These are phyloP conservation scores for Beauveria varroae DNA, from an alignment of 2,329 filamentous ascomycete genomes.

Conservation along the genomic window DNA sequence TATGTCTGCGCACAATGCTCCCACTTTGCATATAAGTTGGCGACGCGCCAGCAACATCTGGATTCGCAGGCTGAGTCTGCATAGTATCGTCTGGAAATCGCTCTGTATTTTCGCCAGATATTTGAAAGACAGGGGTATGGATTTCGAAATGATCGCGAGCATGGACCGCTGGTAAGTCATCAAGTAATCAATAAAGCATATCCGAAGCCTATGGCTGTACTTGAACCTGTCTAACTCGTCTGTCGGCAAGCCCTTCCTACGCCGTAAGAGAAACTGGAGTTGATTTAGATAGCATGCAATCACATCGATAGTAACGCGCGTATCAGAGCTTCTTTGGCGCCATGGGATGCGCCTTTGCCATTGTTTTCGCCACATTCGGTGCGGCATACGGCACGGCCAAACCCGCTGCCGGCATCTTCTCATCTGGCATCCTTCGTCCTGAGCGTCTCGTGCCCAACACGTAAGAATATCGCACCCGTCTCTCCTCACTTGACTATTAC, in stretches of 20 bases:
- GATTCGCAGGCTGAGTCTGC: background rate
- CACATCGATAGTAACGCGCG: background rate
- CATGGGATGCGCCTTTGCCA: constrained; percentile 35
- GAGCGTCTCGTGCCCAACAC: constrained; percentile 38
- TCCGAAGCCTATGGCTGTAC: background rate
- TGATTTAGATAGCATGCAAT: background rate
- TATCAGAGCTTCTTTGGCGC: constrained; percentile 34
- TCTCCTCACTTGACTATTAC: background rate
- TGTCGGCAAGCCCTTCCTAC: constrained; percentile 32
- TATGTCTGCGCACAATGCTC: background rate
- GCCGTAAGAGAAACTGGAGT: constrained; percentile 26
- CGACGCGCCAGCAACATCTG: background rate
- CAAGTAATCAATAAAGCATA: background rate
- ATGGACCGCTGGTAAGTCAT: constrained; percentile 29
- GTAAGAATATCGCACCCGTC: constrained; percentile 14
- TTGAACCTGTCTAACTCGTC: background rate
- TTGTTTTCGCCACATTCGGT: constrained; percentile 45
- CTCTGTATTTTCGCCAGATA: background rate
- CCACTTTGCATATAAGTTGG: background rate
- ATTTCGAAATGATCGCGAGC: constrained; percentile 22
- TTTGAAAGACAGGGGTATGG: constrained; percentile 18
- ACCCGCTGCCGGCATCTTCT: constrained; percentile 35
- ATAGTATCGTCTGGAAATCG: background rate
- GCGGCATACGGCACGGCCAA: constrained; percentile 38
- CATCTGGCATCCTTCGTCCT: constrained; percentile 35